Conservation (phyloP, 2,329 filamentous ascomycete genomes). For the Penicillium paneum region DNA sequence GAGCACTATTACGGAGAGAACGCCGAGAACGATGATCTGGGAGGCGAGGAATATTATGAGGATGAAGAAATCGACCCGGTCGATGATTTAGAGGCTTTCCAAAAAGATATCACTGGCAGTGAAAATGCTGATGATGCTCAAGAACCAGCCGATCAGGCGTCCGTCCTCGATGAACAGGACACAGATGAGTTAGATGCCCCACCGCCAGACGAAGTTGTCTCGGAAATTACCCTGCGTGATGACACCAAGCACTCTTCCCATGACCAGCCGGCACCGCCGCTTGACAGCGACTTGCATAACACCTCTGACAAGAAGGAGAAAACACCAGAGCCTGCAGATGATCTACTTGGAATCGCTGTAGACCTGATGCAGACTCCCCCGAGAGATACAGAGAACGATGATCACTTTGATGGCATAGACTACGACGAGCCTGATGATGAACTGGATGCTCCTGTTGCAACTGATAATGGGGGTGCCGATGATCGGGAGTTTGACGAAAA, state of each 20-base stretch:
- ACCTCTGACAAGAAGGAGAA: constrained; percentile 12
- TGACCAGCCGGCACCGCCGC: constrained; percentile 21
- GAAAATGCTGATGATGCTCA: constrained; percentile 5
- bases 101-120: constrained; percentile 7
- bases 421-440: constrained; percentile 22
- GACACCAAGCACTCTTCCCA: constrained; percentile 10
- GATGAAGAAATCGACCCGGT: constrained; percentile 13
- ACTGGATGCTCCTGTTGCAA: constrained; percentile 5
- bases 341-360: constrained; percentile 34
- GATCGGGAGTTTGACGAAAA: constrained; percentile 28
- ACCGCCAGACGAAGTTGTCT: constrained; percentile 11
- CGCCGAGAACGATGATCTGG: constrained; percentile 14
- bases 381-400: constrained; percentile 12
- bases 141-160: constrained; percentile 9
- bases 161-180: constrained; percentile 10
- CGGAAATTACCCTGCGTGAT: constrained; percentile 9
- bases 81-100: constrained; percentile 8
- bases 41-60: constrained; percentile 12
- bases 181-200: constrained; percentile 7
- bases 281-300: constrained; percentile 13
- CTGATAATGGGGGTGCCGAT: constrained; percentile 17
- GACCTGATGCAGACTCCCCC: constrained; percentile 31
- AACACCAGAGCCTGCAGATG: constrained; percentile 24
- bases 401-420: constrained; percentile 11
- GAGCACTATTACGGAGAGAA: constrained; percentile 11